Base-by-base conservation (phyloP, 805 yeast species). In the Yarrowia osloensis region DNA sequence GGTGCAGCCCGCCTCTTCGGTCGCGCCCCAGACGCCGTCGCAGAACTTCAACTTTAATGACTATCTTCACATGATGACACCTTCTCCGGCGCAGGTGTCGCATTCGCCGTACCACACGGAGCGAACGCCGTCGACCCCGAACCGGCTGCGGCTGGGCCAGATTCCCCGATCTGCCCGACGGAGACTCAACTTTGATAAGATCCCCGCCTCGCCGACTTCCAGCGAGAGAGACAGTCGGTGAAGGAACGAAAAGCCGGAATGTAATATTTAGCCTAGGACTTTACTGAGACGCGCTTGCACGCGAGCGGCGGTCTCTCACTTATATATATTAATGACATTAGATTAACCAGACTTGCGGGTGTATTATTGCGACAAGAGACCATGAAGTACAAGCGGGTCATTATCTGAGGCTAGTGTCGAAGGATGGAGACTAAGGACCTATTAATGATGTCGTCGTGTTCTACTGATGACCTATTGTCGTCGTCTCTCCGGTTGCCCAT, bases 51-150 rank as follows among this genome's bases (percentile, higher is more conserved):
- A 90, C 76, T 85, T 90, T 87, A 87, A 86, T 74, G 97, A 90
- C 74, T 90, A 89, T 74, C 88, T 91, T 42, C 88, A 90, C 74
- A 82, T 89, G 70, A 87, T 88, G 74, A 86, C 93, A 1, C 95
- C 95, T 17, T 73, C 76, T 1, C 77, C 77, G 4, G 76, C 76
- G 4, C 73, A 71, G 62, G 67, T 46, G 52, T 28, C 66, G 50
- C 46, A 62, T 15, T 46, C 50, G 40, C 71, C 69, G 35, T 68
- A 72, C 67, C 69, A 59, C 66, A 46, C 66, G 15, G 69, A 70
- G 29, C 66, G 65, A n/a, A 61, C 68, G 2, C 68, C 69, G 4
- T 69, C 63, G 42, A 47, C 66, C 8, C 57, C 67, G n/a, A 59
- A 57, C 63, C 63, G 63, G 42, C 44, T 40, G 22, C 35, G 67